A percentile compares a stretch with the other conserved stretches of the same genome.
These are phyloP conservation scores for Apophysomyces ossiformis DNA, from an alignment of 371 early-diverging fungal genomes.

Conservation along the genomic window DNA sequence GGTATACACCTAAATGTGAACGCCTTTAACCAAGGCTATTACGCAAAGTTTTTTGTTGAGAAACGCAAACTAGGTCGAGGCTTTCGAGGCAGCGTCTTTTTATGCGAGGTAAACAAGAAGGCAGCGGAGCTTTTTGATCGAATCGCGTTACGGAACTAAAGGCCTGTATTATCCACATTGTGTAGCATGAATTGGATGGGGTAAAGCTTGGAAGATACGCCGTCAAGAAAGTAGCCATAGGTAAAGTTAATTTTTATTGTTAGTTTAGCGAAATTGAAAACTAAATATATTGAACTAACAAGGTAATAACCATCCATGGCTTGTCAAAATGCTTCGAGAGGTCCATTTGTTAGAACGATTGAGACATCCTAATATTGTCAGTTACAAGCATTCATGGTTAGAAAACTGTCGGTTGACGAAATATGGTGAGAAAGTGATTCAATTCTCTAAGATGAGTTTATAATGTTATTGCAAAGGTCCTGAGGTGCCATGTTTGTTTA, in stretches of 20 bases:
- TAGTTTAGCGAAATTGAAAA: not conserved
- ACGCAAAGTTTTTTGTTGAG: conserved; percentile 92
- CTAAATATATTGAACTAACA: not conserved
- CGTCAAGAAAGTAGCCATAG: conserved; percentile 93
- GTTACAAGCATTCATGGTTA: conserved; percentile 94
- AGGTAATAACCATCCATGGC: conserved; percentile 87
- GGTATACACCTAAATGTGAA: conserved; percentile 40
- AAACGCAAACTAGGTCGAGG: conserved; percentile 88
- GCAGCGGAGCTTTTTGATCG: no score
- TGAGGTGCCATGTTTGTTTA: conserved; percentile 91
- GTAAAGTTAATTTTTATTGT: conserved; percentile 20
- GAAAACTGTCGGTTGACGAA: conserved; percentile 79
- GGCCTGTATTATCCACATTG: not conserved
- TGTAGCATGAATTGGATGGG: conserved; percentile 79
- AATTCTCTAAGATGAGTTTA: not conserved
- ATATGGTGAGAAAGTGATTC: conserved; percentile 62
- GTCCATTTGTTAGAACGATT: conserved; percentile 90
- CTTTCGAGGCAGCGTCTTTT: conserved; percentile 87
- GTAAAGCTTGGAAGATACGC: conserved; percentile 87
- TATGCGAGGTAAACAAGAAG: conserved; percentile 66
- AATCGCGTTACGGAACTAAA: no score
- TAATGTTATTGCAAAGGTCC: conserved; percentile 54
- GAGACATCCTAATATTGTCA: conserved; percentile 90
- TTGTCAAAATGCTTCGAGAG: conserved; percentile 92
- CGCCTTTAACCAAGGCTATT: conserved; percentile 91